Evolutionary conservation across 2,329 filamentous ascomycete species (phyloP).

Genomic region (Fusarium subglutinans): DNA sequence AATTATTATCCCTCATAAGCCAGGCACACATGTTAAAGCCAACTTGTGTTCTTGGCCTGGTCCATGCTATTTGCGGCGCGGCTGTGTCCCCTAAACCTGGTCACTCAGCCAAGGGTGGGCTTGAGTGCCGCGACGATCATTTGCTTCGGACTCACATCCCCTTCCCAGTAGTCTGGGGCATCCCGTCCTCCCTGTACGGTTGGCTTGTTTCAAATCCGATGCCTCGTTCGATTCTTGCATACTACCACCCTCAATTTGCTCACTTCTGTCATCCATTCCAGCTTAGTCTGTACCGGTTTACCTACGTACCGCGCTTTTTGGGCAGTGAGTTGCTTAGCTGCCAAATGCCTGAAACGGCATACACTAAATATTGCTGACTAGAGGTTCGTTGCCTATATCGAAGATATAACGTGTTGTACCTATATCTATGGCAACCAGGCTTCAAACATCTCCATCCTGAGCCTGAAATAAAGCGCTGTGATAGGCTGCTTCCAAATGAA

Average conservation of each 20-base stretch:
- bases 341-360: background rate
- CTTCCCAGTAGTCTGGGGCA: slow-evolving; percentile 42
- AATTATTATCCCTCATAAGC: background rate
- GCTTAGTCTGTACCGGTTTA: background rate
- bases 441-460: background rate
- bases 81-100: slow-evolving; percentile 36
- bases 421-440: background rate
- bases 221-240: slow-evolving; percentile 45
- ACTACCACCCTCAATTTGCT: slow-evolving; percentile 27
- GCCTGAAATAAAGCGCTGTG: background rate
- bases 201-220: slow-evolving; percentile 40
- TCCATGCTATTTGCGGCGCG: slow-evolving; percentile 43
- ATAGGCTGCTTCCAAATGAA: slow-evolving; percentile 7
- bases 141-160: slow-evolving; percentile 31
- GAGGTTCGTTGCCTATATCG: background rate
- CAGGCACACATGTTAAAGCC: background rate
- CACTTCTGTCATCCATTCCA: background rate
- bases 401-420: background rate
- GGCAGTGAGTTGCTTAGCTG: background rate
- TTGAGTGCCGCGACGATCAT: slow-evolving; percentile 44
- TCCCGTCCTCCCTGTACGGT: slow-evolving; percentile 36
- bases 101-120: slow-evolving; percentile 26
- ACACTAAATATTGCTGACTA: background rate
- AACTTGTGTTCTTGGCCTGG: slow-evolving; percentile 1
- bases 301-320: background rate